Evolutionary conservation across 2,329 filamentous ascomycete genomes (phyloP), one percentile per base, ranked within the genome.

Genomic region (Knoxdaviesia capensis): DNA sequence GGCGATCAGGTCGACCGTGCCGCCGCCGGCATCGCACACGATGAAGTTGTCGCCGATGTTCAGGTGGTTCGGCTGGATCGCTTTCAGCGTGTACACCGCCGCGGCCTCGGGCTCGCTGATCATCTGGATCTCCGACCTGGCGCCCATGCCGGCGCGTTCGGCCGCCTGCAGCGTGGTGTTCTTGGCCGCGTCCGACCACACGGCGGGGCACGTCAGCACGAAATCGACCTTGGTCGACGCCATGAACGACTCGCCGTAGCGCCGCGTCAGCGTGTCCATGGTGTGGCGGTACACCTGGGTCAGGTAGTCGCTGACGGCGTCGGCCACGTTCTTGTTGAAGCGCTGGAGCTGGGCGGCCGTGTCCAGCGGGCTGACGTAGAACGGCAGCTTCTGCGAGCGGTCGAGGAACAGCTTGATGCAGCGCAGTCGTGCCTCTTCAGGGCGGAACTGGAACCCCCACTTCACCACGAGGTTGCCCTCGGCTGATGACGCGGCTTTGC

Each of bases 331-430:
- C 56, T 83, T 83, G 57, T 77, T 74, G 58, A 71, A 78, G 48
- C 72, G 73, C 54, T 77, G 74, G n/a, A 87, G 66, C 56, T 84
- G 78, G 0, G 78, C 77, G 0, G 79, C 78, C 39, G 80, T 86
- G 55, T 87, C 81, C 29, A 83, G 67, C 6, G 78, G 77, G 50
- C 77, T 82, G 46, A 87, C 79, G 49, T 86, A 88, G 49, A 83
- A 80, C 6, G 82, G 82, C 29, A 88, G 66, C 57, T 83, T 83
- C 57, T 87, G 82, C 37, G 78, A 77, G 28, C 80, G 74, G 56
- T 88, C 82, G 34, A 88, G 74, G 53, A 87, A 86, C 29, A 88
- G 69, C 63, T 88, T 88, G 63, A 88, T 84, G 55, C 82, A 88
- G 7, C 80, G 76, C 31, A 88, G 67, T 20, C 81, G 71, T 38